These are phyloP conservation scores for Termitomyces sp. DNA, from an alignment of 1,284 basidiomycete species.

Conservation along the genomic window DNA sequence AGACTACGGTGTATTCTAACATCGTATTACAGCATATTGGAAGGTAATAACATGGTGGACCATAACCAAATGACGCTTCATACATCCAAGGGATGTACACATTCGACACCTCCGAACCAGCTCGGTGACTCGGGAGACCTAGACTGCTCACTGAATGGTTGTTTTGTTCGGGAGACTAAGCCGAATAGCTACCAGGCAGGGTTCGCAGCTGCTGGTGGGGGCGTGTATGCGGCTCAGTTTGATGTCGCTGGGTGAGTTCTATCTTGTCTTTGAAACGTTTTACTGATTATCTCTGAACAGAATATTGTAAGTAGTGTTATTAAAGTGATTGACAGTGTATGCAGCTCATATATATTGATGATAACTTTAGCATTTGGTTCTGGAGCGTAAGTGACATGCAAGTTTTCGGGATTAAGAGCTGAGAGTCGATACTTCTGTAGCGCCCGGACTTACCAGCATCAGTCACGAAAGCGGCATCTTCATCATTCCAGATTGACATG, in stretches of 20 bases:
- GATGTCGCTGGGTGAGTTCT: slow-evolving; percentile 46
- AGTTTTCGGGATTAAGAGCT: background rate
- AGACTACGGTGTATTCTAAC: no score
- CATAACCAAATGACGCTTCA: slow-evolving; percentile 44
- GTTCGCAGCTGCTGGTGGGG: slow-evolving; percentile 57
- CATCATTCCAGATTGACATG: slow-evolving; percentile 42
- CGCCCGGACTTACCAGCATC: slow-evolving; percentile 39
- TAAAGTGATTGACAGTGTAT: background rate
- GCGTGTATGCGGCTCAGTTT: slow-evolving; percentile 61
- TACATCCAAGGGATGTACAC: slow-evolving; percentile 33
- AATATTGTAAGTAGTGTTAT: slow-evolving; percentile 21
- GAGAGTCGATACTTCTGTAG: slow-evolving; percentile 23
- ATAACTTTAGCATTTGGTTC: slow-evolving; percentile 58
- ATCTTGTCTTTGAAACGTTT: background rate
- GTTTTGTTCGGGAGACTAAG: slow-evolving; percentile 47
- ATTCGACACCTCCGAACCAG: slow-evolving; percentile 29
- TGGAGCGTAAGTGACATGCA: slow-evolving; percentile 32
- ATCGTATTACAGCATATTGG: slow-evolving; percentile 36
- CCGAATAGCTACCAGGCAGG: slow-evolving; percentile 48
- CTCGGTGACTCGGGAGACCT: slow-evolving; percentile 30
- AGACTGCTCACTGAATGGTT: slow-evolving; percentile 51
- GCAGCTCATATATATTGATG: no score
- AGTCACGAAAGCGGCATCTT: slow-evolving; percentile 25
- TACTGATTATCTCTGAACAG: slow-evolving; percentile 2
- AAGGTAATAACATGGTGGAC: slow-evolving; percentile 41